Base-by-base conservation (phyloP, 345 rosid genomes). In the Xanthoceras sorbifolium region DNA sequence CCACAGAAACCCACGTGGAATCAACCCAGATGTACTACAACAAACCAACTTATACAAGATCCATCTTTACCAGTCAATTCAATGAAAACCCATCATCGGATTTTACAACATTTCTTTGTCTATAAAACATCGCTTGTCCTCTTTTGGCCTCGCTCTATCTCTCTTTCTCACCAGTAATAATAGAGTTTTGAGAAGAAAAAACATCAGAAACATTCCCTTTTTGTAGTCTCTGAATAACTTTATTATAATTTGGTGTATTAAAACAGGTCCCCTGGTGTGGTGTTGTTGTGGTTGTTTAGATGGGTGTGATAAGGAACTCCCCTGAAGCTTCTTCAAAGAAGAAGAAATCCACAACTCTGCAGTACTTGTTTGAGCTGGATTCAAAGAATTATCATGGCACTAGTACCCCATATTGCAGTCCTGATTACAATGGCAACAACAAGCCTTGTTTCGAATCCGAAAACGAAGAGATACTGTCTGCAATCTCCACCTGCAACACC, bases 291-390 rank as follows among this genome's bases (percentile, higher is more conserved):
- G 5, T 15, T 15, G 26, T 57, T 23, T 57, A 57, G 62, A 87
- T 90, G 94, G 84, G 83, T 52, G 74, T 65, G 59, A 76, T 61
- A 2, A 81, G 85, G 52, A 77, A 70, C 78, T 70, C 85, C 10
- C 79, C 89, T 15, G 77, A 46, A 73, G 73, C 75, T 64, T 81
- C 83, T 66, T 80, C 87, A 2, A 66, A 57, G 73, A 89, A 57
- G 73, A 87, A 78, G 48, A 80, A 71, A 34, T 65, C 88, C 3
- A 65, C 82, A n/a, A 81, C 84, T 5, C 82, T 84, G 54, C 76
- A 75, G 68, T 20, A 77, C 76, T 85, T 87, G 14, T 88, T 87
- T 62, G 83, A 86, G 50, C 77, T 78, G 5, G 91, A 89, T 20
- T 61, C 86, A 25, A 71, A 64, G 62, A 72, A 38, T 48, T 40